Base-by-base conservation (phyloP, 208 protist species). In the Trypanosoma cruzi region DNA sequence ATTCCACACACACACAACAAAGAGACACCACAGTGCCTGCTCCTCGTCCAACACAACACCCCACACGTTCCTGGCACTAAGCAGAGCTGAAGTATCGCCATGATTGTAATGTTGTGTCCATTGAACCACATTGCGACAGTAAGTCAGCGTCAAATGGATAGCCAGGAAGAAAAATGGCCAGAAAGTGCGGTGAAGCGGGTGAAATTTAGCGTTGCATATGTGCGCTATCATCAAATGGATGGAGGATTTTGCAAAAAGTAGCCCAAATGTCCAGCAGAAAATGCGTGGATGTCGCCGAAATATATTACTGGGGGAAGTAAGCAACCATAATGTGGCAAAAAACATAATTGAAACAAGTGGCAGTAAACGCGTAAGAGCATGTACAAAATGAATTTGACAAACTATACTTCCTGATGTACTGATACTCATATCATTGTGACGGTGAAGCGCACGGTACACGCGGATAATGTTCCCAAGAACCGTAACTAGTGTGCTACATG, bases 191-290 rank as follows among this genome's bases (percentile, higher is more conserved):
- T 78, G 84, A 55, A 93, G 79, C 2, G 85, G 68, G 36, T 71
- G 64, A 71, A 88, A 92, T 50, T 74, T 63, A 2, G 50, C 44
- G 37, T 42, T 36, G 75, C 77, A 91, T 10, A 95, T 71, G 77
- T 95, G 89, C 13, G 85, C 71, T 36, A 96, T 56, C 92, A 96
- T 96, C 22, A 96, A 56, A 56, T 92, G 85, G 31, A 95, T 79
- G n/a, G 75, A 62, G 31, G 92, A 71, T 68, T 94, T 94, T 37
- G 85, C 90, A 73, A 80, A 91, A 22, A 95, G 77, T 60, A 95
- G 69, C 4, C 92, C 92, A 24, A 92, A 71, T 4, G 84, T 94
- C 89, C 89, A 96, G 64, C 74, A 88, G 71, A 94, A 92, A 48
- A 95, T 40, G 13, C 87, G 80, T 53, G 92, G 92, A 79, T 93